Conservation (phyloP, 345 rosid species). For the Hypericum androsaemum region DNA sequence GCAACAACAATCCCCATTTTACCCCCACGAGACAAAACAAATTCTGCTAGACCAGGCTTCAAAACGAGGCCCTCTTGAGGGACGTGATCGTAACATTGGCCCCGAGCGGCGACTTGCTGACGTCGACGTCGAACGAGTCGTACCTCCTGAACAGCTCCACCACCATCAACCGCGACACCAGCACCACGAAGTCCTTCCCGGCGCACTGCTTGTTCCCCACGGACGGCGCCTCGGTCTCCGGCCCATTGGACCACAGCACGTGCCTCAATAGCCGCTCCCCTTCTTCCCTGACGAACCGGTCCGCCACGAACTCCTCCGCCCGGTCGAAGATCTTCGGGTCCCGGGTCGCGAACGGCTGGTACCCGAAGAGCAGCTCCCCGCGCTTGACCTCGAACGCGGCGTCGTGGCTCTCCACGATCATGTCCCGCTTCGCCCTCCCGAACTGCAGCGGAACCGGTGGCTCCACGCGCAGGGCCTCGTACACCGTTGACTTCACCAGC, state of each 20-base stretch:
- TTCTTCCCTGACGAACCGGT: slow-evolving; percentile 52
- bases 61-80: slow-evolving; percentile 49
- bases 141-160: slow-evolving; percentile 74
- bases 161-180: slow-evolving; percentile 55
- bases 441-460: slow-evolving; percentile 77
- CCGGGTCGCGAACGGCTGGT: slow-evolving; percentile 71
- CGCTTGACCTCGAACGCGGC: slow-evolving; percentile 57
- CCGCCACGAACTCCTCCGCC: slow-evolving; percentile 70
- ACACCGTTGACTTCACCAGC: slow-evolving; percentile 65
- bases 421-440: slow-evolving; percentile 58
- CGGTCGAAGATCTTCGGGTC: slow-evolving; percentile 67
- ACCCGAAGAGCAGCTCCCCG: slow-evolving; percentile 81
- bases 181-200: slow-evolving; percentile 77
- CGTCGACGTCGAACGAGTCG: slow-evolving; percentile 64
- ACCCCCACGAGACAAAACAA: too few relatives aligned
- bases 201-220: slow-evolving; percentile 71
- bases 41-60: background rate
- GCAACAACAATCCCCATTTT: too few relatives aligned
- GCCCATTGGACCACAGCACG: slow-evolving; percentile 94
- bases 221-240: slow-evolving; percentile 56
- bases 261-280: slow-evolving; percentile 57
- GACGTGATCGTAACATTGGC: slow-evolving; percentile 47
- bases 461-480: slow-evolving; percentile 70
- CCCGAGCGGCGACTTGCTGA: slow-evolving; percentile 44
- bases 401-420: slow-evolving; percentile 72